Evolutionary conservation across 1,284 basidiomycete species (phyloP), one percentile per base, ranked within the genome.

Genomic region (Malassezia obtusa): DNA sequence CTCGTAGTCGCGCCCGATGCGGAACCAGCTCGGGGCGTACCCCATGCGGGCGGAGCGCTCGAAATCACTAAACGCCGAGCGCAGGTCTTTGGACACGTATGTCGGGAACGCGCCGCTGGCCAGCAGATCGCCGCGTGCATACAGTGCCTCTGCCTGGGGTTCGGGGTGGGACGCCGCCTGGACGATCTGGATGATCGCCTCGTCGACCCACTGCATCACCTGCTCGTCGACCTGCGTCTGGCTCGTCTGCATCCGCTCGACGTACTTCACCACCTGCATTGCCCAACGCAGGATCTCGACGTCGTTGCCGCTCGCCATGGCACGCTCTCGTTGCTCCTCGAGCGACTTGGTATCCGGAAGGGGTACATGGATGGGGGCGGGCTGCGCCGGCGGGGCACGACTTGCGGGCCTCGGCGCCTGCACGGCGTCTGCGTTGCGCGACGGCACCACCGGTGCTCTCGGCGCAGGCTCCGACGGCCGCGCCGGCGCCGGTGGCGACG

Each of bases 1-100:
- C 76, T 95, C 91, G 71, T 95, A 94, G 64, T 94, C 90, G 25
- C 85, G 78, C 0, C 89, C 90, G 2, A 94, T 81, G 40, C 84
- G 80, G 76, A 89, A 94, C 90, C 90, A 95, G 0, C 63, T 65
- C 12, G 68, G 58, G 9, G 69, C 61, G 49, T 56, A 68, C 4
- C 71, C 71, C 57, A 66, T 58, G 9, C 71, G 58, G 1, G 70
- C 71, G 3, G 71, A 70, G 15, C 63, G 62, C 52, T 73, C 71
- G 68, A 88, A 92, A 71, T 90, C 88, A 40, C 86, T 80, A 76
- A 95, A 95, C 1, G 91, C 89, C 3, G 80, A 74, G 15, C 86
- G 80, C 4, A 85, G 83, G 66, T 87, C 87, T 58, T 80, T 81
- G 57, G 64, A 60, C 64, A 73, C 60, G 67, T 77, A 60, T 19